Evolutionary conservation across 73 alveolate species (phyloP).

Genomic region (Breviolum minutum): DNA sequence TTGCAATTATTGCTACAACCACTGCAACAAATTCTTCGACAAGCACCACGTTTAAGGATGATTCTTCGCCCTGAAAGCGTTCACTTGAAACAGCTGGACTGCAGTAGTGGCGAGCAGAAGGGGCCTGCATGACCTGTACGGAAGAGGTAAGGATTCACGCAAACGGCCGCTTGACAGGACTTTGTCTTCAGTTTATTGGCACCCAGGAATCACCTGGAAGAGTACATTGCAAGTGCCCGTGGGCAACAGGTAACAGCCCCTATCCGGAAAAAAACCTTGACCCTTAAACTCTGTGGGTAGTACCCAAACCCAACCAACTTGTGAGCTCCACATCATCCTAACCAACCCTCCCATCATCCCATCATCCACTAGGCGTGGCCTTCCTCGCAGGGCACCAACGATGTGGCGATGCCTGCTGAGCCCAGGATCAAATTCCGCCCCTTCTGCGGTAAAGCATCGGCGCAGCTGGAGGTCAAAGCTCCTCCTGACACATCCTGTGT

Average conservation of each 20-base stretch:
- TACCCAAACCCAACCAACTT: background rate
- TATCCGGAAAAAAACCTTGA: background rate
- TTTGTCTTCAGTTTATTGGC: background rate
- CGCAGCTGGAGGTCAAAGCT: background rate
- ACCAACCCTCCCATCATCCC: too few relatives aligned
- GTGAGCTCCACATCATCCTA: background rate
- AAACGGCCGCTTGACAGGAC: background rate
- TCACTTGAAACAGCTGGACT: background rate
- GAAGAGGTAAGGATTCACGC: background rate
- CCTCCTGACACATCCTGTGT: slow-evolving; percentile 46
- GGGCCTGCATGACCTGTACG: slow-evolving; percentile 44
- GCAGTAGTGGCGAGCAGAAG: slow-evolving; percentile 3
- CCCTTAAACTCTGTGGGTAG: background rate
- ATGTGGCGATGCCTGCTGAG: background rate
- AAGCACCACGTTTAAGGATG: too few relatives aligned
- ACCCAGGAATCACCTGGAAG: too few relatives aligned
- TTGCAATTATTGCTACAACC: too few relatives aligned
- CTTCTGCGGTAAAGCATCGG: slow-evolving; percentile 32
- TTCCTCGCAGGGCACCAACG: slow-evolving; percentile 41
- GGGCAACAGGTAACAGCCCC: background rate
- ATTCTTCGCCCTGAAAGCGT: too few relatives aligned
- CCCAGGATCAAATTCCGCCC: background rate
- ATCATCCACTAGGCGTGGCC: background rate
- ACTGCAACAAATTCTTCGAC: too few relatives aligned
- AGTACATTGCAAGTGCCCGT: too few relatives aligned